Conservation (phyloP, 441 rosid genomes). For the Populus hybrid region DNA sequence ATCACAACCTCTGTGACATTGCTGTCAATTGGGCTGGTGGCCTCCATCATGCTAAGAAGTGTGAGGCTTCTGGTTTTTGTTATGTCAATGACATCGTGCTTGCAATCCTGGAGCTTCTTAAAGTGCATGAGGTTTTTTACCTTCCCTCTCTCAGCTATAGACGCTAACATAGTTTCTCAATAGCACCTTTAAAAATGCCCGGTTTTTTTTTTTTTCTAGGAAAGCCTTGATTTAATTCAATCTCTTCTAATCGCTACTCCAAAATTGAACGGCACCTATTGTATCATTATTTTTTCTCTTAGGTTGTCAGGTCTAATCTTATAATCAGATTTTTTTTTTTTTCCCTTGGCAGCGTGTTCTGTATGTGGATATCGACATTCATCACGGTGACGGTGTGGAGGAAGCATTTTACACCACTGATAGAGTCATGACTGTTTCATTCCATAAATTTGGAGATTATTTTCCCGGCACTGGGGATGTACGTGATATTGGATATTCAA, state of each 20-base stretch:
- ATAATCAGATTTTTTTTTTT: not conserved
- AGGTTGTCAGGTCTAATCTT: not conserved
- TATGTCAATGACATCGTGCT: slow-evolving; percentile 59
- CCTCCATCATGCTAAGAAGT: slow-evolving; percentile 78
- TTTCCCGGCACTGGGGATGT: slow-evolving; percentile 77
- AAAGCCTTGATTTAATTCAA: not conserved
- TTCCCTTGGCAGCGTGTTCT: slow-evolving; percentile 53
- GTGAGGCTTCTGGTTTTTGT: slow-evolving; percentile 42
- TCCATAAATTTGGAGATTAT: slow-evolving; percentile 77
- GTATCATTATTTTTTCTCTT: not conserved
- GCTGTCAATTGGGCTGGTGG: slow-evolving; percentile 88
- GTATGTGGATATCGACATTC: slow-evolving; percentile 33
- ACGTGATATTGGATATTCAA: slow-evolving; percentile 58
- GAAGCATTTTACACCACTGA: slow-evolving; percentile 79
- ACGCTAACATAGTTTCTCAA: not conserved
- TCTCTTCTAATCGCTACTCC: not conserved
- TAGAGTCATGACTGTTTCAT: slow-evolving; percentile 79
- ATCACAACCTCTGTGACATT: slow-evolving; percentile 55
- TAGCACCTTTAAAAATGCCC: not conserved
- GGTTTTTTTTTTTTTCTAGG: too few relatives aligned
- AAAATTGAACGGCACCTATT: too few relatives aligned
- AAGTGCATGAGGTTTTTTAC: slow-evolving; percentile 44
- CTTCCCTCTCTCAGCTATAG: not conserved
- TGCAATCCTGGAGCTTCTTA: slow-evolving; percentile 68
- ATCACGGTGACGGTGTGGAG: slow-evolving; percentile 80